Conservation (phyloP, 331 rosid species). For the Telfairia occidentalis region DNA sequence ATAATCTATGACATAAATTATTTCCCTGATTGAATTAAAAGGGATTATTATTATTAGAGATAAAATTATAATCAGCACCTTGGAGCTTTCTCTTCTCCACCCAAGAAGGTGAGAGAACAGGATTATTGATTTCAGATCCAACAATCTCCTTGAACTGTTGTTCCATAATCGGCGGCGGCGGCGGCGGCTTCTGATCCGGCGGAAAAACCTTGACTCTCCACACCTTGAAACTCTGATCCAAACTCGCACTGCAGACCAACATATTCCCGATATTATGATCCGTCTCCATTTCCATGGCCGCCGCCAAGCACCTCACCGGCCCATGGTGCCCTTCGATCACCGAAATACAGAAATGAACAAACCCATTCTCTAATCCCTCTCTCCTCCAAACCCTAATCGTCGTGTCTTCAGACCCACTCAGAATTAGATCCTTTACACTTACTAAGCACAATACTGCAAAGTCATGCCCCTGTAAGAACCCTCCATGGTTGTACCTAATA, state of each 20-base stretch:
- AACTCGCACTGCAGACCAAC: constrained; percentile 63
- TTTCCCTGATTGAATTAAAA: not conserved
- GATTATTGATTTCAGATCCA: constrained; percentile 32
- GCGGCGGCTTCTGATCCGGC: constrained; percentile 19
- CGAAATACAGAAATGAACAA: constrained; percentile 57
- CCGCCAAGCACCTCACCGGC: constrained; percentile 67
- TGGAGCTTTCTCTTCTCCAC: constrained; percentile 45
- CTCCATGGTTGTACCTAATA: constrained; percentile 64
- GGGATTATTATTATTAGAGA: not conserved
- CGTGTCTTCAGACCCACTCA: constrained; percentile 86
- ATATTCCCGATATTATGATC: constrained; percentile 33
- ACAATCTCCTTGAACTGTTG: constrained; percentile 13
- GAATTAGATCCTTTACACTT: constrained; percentile 47
- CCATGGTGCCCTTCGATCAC: constrained; percentile 87
- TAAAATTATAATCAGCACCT: not conserved
- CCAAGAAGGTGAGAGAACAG: constrained; percentile 80
- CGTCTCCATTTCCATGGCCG: constrained; percentile 61
- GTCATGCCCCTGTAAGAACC: constrained; percentile 67
- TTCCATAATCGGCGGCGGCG: not conserved
- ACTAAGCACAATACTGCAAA: constrained; percentile 57
- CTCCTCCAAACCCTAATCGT: constrained; percentile 71
- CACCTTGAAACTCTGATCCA: constrained; percentile 70
- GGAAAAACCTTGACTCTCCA: constrained; percentile 64
- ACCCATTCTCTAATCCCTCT: constrained; percentile 11
- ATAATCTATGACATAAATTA: not conserved